Evolutionary conservation across 805 yeast genomes (phyloP).

Genomic region (Lachancea nothofagi): DNA sequence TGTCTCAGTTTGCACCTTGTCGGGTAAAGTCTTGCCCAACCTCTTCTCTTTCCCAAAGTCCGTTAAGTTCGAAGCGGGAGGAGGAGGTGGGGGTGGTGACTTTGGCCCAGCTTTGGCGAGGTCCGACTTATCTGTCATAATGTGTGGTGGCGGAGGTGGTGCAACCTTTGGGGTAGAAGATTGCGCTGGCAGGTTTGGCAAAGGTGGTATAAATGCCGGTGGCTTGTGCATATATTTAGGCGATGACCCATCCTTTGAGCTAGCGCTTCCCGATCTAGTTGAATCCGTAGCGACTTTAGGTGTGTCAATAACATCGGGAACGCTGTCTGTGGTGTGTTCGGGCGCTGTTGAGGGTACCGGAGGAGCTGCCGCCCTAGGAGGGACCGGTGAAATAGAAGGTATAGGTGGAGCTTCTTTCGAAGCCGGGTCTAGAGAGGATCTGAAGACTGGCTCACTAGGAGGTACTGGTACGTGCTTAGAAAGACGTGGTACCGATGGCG

Average conservation of each 20-base stretch:
- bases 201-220: neutral
- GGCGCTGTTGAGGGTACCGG: slow-evolving; percentile 11
- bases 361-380: slow-evolving; percentile 5
- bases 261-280: too few species aligned
- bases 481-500: neutral
- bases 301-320: too few species aligned
- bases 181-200: slow-evolving; percentile 4
- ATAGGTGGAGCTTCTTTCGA: slow-evolving; percentile 19
- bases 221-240: too few species aligned
- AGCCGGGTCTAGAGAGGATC: neutral
- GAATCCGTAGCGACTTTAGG: too few species aligned
- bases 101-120: slow-evolving; percentile 7
- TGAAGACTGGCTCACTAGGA: neutral
- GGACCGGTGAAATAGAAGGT: slow-evolving; percentile 9
- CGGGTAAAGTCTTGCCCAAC: too few species aligned
- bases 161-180: slow-evolving; percentile 11
- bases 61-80: slow-evolving; percentile 1
- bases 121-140: neutral
- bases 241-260: too few species aligned
- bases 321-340: slow-evolving; percentile 1
- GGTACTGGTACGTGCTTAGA: neutral
- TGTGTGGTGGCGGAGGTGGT: slow-evolving; percentile 9
- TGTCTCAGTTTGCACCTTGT: neutral
- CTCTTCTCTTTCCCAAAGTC: neutral
- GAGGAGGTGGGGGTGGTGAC: slow-evolving; percentile 11